These are phyloP conservation scores for Wickerhamomyces sp. DNA, from an alignment of 1,139 yeast genomes.

Conservation along the genomic window DNA sequence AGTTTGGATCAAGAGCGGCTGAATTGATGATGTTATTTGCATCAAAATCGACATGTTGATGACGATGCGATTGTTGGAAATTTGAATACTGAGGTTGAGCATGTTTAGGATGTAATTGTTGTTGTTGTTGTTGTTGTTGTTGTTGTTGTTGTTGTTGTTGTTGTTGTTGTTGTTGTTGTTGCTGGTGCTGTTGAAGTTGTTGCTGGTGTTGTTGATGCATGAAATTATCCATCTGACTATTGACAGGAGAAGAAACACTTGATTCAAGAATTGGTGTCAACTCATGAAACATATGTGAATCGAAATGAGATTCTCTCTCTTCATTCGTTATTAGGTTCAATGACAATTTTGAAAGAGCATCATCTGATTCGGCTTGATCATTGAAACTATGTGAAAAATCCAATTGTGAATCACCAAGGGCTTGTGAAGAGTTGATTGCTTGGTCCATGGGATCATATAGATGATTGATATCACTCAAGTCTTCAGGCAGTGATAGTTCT, in stretches of 20 bases:
- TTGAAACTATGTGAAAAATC: background rate
- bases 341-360: background rate
- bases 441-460: slow-evolving; percentile 1
- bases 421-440: background rate
- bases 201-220: slow-evolving; percentile 1
- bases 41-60: too few relatives aligned
- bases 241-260: background rate
- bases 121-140: too few relatives aligned
- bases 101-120: too few relatives aligned
- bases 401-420: background rate
- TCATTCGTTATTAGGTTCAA: background rate
- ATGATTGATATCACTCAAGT: slow-evolving; percentile 15
- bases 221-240: background rate
- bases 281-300: background rate
- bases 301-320: background rate
- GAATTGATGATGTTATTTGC: too few relatives aligned
- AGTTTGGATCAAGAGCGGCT: too few relatives aligned
- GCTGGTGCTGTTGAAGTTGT: too few relatives aligned
- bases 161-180: too few relatives aligned
- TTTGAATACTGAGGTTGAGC: too few relatives aligned
- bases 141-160: too few relatives aligned
- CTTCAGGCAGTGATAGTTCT: slow-evolving; percentile 12
- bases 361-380: background rate
- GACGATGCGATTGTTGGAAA: too few relatives aligned
- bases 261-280: background rate